Base-by-base conservation (phyloP, 306 rosid species). In the Acacia melanoxylon region DNA sequence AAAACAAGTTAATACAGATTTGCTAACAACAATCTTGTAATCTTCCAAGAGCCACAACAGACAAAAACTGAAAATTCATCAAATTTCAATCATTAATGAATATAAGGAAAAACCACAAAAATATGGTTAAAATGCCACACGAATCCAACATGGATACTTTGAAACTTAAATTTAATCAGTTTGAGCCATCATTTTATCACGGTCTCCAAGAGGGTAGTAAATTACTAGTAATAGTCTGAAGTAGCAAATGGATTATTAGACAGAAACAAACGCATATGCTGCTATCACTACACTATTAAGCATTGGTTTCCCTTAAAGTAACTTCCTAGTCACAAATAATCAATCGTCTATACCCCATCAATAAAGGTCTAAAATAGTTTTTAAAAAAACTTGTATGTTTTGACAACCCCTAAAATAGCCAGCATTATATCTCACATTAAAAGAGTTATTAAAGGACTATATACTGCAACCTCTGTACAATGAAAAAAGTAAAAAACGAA, bases 231-330 rank as follows among this genome's bases (percentile, higher is more conserved):
- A 67, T 61, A 40, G n/a, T 62, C 51, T 6, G 27, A 17, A 41
- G 44, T 41, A 78, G 61, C 16, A 37, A 61, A 80, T 37, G 72
- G 56, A 75, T 69, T 42, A 19, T 29, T 68, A 74, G 78, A 78
- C 76, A 79, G 58, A 78, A 42, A 76, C 31, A 79, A 61, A 41
- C n/a, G 68, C 49, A 2, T 46, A 49, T 37, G 44, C 58, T 22
- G 46, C 71, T 22, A 54, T 41, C 44, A 5, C 17, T 7, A 65
- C 42, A 8, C 10, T 10, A 65, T 24, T 22, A 29, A 81, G 54
- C 68, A 72, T 68, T 59, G 20, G 1, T 42, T 73, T 70, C 48
- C 45, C 76, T 51, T 65, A 85, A 63, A 65, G 46, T 25, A 77
- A 62, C 51, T 0, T 42, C 1, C 51, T 66, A 84, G 33, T 14